Conservation (phyloP, 2,329 filamentous ascomycete genomes). For the Phialophora chinensis region DNA sequence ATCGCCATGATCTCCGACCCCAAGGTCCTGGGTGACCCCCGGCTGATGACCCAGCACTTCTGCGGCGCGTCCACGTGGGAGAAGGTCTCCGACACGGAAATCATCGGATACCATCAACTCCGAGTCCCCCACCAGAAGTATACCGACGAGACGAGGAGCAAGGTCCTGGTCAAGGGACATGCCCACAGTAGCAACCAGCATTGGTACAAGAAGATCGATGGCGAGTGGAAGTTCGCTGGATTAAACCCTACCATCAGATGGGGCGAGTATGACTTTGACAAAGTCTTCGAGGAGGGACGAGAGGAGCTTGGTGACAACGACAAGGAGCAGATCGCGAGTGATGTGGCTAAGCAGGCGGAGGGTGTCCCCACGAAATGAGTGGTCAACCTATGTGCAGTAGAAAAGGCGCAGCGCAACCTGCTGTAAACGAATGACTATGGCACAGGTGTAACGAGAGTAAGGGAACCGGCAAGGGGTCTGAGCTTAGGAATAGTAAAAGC, state of each 20-base stretch:
- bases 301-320: constrained; percentile 37
- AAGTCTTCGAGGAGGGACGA: constrained; percentile 39
- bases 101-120: constrained; percentile 42
- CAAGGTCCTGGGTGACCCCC: constrained; percentile 65
- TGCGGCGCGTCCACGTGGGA: constrained; percentile 49
- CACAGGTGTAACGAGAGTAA: not conserved
- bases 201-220: constrained; percentile 44
- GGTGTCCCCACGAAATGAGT: constrained; percentile 34
- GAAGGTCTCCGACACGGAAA: constrained; percentile 39
- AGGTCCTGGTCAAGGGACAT: constrained; percentile 65
- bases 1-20: constrained; percentile 64
- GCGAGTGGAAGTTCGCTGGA: constrained; percentile 44
- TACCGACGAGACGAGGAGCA: constrained; percentile 55
- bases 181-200: constrained; percentile 51
- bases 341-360: constrained; percentile 36
- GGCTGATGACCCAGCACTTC: constrained; percentile 69
- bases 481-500: not conserved
- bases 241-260: constrained; percentile 41
- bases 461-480: not conserved
- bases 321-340: constrained; percentile 30
- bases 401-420: not conserved
- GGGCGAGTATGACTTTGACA: constrained; percentile 42
- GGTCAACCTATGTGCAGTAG: not conserved
- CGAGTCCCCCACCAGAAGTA: constrained; percentile 68
- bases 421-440: not conserved